These are phyloP conservation scores for Adansonia grandidieri DNA, from an alignment of 441 rosid species.

Conservation along the genomic window DNA sequence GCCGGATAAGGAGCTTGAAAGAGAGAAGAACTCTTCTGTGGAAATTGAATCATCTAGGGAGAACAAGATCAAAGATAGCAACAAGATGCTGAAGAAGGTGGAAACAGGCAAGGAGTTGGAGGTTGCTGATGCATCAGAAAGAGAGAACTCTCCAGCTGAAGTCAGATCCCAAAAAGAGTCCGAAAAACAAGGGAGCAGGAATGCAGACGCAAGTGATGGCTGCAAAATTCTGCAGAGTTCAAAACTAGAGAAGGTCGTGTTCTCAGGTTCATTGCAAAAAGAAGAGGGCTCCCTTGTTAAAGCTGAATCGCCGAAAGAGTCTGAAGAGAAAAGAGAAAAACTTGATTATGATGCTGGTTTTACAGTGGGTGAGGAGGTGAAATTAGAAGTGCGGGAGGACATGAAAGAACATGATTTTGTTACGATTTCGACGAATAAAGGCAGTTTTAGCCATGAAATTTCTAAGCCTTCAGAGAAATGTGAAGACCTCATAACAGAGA, in stretches of 20 bases:
- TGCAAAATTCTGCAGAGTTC: slow-evolving; percentile 21
- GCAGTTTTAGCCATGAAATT: slow-evolving; percentile 30
- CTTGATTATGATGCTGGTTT: slow-evolving; percentile 23
- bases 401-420: slow-evolving; percentile 17
- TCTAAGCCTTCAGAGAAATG: slow-evolving; percentile 22
- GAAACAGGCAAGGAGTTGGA: slow-evolving; percentile 25
- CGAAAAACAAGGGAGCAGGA: background rate
- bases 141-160: slow-evolving; percentile 24
- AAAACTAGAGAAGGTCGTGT: slow-evolving; percentile 30
- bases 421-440: slow-evolving; percentile 19
- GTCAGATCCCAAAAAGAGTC: slow-evolving; percentile 20
- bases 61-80: background rate
- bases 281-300: slow-evolving; percentile 21
- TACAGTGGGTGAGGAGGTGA: slow-evolving; percentile 26
- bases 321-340: slow-evolving; percentile 29
- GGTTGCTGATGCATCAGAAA: slow-evolving; percentile 25
- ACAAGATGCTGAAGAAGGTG: slow-evolving; percentile 12
- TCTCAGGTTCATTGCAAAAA: slow-evolving; percentile 29
- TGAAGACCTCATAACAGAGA: slow-evolving; percentile 18
- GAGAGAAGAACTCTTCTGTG: slow-evolving; percentile 11
- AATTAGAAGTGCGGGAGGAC: slow-evolving; percentile 2
- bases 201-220: background rate
- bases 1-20: slow-evolving; percentile 41
- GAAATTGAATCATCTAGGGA: slow-evolving; percentile 25
- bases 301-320: background rate